Conservation (phyloP, 768 basidiomycete species). For the Lactarius indigo region DNA sequence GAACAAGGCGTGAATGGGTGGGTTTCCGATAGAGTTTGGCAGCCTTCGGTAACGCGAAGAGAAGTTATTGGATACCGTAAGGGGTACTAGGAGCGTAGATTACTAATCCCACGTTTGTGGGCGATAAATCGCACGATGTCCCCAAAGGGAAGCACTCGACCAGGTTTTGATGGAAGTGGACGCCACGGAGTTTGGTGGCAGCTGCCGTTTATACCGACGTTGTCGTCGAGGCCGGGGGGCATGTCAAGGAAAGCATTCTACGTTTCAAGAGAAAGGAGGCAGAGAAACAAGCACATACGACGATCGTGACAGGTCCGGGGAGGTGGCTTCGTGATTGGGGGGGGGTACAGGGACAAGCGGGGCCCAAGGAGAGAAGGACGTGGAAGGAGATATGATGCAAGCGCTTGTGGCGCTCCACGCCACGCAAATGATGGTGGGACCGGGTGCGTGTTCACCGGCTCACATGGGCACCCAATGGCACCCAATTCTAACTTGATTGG, state of each 20-base stretch:
- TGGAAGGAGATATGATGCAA: conserved; percentile 15
- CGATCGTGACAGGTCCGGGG: conserved; percentile 11
- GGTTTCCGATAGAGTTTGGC: background rate
- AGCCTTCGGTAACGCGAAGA: background rate
- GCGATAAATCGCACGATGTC: conserved; percentile 12
- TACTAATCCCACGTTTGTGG: background rate
- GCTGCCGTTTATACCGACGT: background rate
- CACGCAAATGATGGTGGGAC: conserved; percentile 15
- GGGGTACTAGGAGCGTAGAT: background rate
- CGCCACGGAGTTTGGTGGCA: conserved; percentile 21
- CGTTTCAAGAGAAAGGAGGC: background rate
- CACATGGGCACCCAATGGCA: background rate
- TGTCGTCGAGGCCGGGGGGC: background rate
- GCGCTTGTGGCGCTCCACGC: conserved; percentile 21
- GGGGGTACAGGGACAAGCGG: background rate
- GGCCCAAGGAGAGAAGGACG: conserved; percentile 3
- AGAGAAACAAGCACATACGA: background rate
- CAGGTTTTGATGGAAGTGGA: conserved; percentile 13
- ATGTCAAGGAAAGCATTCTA: background rate
- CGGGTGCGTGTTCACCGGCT: background rate
- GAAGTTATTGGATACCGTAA: background rate
- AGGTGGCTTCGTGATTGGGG: background rate
- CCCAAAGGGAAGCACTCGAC: background rate
- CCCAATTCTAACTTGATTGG: background rate
- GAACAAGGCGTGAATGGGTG: background rate